These are phyloP conservation scores for Phialocephala subalpina DNA, from an alignment of 2,329 filamentous ascomycete species.

Conservation along the genomic window DNA sequence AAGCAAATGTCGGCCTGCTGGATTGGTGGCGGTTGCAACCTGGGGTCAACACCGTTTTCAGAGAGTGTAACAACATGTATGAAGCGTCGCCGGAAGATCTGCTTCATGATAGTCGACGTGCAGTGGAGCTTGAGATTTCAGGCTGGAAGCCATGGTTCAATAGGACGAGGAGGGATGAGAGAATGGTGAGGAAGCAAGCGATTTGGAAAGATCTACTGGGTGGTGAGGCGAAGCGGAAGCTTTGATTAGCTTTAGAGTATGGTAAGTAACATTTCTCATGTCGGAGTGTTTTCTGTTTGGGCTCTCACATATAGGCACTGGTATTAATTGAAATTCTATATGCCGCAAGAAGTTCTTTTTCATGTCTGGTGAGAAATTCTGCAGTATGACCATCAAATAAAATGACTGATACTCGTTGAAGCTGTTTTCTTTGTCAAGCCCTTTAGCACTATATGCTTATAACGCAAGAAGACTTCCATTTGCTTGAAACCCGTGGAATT, in stretches of 20 bases:
- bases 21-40: constrained; percentile 20
- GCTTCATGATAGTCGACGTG: background rate
- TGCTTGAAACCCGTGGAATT: too few relatives aligned
- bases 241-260: background rate
- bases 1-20: constrained; percentile 26
- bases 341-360: background rate
- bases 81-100: constrained; percentile 21
- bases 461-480: too few relatives aligned
- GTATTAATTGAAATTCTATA: background rate
- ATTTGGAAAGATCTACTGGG: constrained; percentile 25
- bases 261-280: background rate
- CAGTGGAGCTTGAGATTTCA: background rate
- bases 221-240: background rate
- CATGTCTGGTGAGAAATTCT: background rate
- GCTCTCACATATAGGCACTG: background rate
- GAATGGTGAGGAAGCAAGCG: constrained; percentile 22
- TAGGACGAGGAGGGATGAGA: constrained; percentile 14
- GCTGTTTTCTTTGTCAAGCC: too few relatives aligned
- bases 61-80: constrained; percentile 5
- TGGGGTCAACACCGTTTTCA: background rate
- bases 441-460: too few relatives aligned
- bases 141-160: constrained; percentile 19
- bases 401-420: too few relatives aligned
- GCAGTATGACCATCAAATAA: too few relatives aligned
- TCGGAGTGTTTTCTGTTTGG: background rate